phyloP scores from a whole-genome alignment of 2,329 filamentous ascomycete genomes.

The Arthrobotrys sphaeroides region DNA sequence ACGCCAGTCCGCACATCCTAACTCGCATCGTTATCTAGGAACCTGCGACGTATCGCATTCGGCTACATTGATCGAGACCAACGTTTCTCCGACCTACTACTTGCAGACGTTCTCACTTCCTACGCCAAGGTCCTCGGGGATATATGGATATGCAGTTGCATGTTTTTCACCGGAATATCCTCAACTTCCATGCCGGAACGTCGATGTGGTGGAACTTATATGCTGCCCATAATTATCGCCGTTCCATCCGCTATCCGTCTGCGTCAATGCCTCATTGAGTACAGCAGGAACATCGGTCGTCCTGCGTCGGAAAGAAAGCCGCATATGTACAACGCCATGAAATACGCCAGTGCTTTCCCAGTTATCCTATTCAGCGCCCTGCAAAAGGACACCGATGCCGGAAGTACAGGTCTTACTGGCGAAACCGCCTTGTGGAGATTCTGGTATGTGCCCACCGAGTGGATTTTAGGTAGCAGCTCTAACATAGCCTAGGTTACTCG shows the following conservation, averaged over 20 bases:
- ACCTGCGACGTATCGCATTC: conserved; percentile 78
- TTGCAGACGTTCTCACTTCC: conserved; percentile 92
- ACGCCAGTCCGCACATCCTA: background rate
- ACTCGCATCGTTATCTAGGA: conserved; percentile 60
- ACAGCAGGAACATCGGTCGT: conserved; percentile 71
- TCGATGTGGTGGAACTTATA: conserved; percentile 77
- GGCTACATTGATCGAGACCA: conserved; percentile 90
- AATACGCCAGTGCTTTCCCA: conserved; percentile 93
- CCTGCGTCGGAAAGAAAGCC: conserved; percentile 65
- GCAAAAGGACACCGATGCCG: conserved; percentile 71
- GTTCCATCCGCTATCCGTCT: conserved; percentile 86
- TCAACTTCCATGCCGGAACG: conserved; percentile 81
- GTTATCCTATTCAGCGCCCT: conserved; percentile 83
- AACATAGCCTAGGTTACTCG: conserved; percentile 67
- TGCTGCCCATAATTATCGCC: conserved; percentile 85
- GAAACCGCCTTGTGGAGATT: conserved; percentile 48
- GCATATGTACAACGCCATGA: conserved; percentile 90
- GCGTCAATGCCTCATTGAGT: conserved; percentile 91
- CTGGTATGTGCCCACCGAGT: conserved; percentile 58
- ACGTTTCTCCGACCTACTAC: conserved; percentile 91
- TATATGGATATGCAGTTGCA: conserved; percentile 86
- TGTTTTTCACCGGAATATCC: conserved; percentile 81
- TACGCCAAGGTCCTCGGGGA: conserved; percentile 94
- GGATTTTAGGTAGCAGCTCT: conserved; percentile 35
- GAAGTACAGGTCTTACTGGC: conserved; percentile 65